These are phyloP conservation scores for Syzygium aromaticum DNA, from an alignment of 345 rosid genomes.

Conservation along the genomic window DNA sequence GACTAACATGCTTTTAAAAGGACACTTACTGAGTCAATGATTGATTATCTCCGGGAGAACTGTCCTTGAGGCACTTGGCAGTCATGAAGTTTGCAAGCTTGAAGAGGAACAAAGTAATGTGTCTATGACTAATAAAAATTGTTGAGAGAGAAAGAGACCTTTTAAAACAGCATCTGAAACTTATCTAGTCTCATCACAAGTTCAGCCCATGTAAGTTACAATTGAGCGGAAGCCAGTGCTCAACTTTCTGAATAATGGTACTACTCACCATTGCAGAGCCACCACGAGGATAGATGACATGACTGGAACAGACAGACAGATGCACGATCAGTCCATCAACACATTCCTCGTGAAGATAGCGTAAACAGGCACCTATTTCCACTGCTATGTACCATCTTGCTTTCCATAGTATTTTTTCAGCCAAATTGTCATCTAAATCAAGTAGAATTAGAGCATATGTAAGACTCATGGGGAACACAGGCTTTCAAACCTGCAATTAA, in stretches of 20 bases:
- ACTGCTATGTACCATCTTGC: slow-evolving; percentile 40
- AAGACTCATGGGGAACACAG: neutral
- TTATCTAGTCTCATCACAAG: neutral
- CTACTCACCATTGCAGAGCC: slow-evolving; percentile 26
- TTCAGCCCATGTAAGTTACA: neutral
- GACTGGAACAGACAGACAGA: slow-evolving; percentile 24
- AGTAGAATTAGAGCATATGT: neutral
- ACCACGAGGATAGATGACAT: slow-evolving; percentile 13
- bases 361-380: slow-evolving; percentile 33
- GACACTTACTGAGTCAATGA: slow-evolving; percentile 21
- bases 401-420: slow-evolving; percentile 30
- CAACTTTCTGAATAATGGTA: neutral
- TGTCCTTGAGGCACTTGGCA: slow-evolving; percentile 23
- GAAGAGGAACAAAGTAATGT: neutral
- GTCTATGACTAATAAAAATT: neutral
- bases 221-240: neutral
- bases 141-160: neutral
- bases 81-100: slow-evolving; percentile 31
- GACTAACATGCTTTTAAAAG: neutral
- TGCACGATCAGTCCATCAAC: slow-evolving; percentile 36
- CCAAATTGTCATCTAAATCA: slow-evolving; percentile 16
- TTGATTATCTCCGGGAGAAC: neutral
- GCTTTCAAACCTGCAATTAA: neutral
- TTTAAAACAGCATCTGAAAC: neutral
- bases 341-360: slow-evolving; percentile 47